Evolutionary conservation across 306 rosid species (phyloP).

Genomic region (Abrus pulchellus): DNA sequence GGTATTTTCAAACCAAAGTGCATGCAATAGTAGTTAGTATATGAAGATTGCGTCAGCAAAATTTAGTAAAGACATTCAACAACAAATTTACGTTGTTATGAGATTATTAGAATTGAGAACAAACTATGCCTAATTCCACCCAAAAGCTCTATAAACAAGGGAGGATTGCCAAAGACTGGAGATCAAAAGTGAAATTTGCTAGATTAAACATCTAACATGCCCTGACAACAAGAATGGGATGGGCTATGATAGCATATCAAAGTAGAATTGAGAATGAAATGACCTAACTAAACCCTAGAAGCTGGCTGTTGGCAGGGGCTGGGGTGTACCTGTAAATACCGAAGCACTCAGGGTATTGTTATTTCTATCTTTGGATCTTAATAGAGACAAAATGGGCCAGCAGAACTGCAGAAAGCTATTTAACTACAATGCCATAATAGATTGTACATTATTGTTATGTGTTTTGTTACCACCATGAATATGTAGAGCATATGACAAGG

Average conservation of each 20-base stretch:
- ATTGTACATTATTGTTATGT: neutral
- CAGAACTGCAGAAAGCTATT: neutral
- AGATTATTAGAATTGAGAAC: slow-evolving; percentile 25
- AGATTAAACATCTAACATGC: neutral
- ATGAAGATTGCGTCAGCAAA: slow-evolving; percentile 12
- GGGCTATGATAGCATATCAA: slow-evolving; percentile 12
- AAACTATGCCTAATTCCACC: slow-evolving; percentile 22
- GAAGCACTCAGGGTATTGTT: neutral
- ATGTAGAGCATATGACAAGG: neutral
- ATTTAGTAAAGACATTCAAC: slow-evolving; percentile 41
- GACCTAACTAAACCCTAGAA: neutral
- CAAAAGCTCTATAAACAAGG: neutral
- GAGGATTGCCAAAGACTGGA: slow-evolving; percentile 19
- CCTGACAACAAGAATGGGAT: neutral
- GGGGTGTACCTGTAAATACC: neutral
- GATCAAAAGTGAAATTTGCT: slow-evolving; percentile 20
- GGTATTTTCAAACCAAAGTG: slow-evolving; percentile 42
- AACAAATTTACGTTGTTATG: slow-evolving; percentile 32
- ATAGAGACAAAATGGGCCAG: slow-evolving; percentile 1
- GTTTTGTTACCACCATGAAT: neutral
- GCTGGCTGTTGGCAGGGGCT: neutral
- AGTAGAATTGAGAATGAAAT: slow-evolving; percentile 1
- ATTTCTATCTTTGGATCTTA: neutral
- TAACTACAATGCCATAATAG: neutral
- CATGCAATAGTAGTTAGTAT: slow-evolving; percentile 27